Evolutionary conservation across 495 filamentous ascomycete species (phyloP).

Genomic region (Chaetomium fimeti): DNA sequence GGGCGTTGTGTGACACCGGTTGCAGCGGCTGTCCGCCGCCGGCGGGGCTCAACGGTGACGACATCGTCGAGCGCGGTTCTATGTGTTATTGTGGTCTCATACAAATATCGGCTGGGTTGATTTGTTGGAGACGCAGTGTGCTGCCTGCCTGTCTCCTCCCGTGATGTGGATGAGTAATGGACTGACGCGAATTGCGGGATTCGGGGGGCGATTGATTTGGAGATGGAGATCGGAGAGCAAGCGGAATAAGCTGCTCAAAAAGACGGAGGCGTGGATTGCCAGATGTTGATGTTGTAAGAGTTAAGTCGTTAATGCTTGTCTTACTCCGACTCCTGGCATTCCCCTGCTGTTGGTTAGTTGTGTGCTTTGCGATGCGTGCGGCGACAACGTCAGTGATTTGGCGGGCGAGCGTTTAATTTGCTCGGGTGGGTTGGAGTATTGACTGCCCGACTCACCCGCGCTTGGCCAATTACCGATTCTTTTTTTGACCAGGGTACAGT

Average conservation of each 20-base stretch:
- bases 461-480: constrained; percentile 18
- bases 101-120: constrained; percentile 19
- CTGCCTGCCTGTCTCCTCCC: background rate
- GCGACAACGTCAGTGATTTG: background rate
- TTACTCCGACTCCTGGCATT: background rate
- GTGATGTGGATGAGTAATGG: background rate
- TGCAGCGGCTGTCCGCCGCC: constrained; percentile 55
- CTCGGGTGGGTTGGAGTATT: constrained; percentile 17
- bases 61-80: constrained; percentile 20
- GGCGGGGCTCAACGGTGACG: constrained; percentile 31
- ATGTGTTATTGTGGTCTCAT: constrained; percentile 25
- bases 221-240: background rate
- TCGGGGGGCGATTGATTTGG: background rate
- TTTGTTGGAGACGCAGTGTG: constrained; percentile 7
- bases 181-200: background rate
- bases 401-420: constrained; percentile 17
- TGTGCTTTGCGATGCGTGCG: constrained; percentile 9
- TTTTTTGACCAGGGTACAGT: background rate
- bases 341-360: background rate
- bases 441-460: constrained; percentile 1
- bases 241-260: background rate
- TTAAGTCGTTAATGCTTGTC: background rate
- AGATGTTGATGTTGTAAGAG: background rate
- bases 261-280: background rate
- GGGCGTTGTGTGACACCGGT: constrained; percentile 73